Evolutionary conservation across 2,329 filamentous ascomycete genomes (phyloP), one percentile per base, ranked within the genome.

Genomic region (Blastomyces parvus): DNA sequence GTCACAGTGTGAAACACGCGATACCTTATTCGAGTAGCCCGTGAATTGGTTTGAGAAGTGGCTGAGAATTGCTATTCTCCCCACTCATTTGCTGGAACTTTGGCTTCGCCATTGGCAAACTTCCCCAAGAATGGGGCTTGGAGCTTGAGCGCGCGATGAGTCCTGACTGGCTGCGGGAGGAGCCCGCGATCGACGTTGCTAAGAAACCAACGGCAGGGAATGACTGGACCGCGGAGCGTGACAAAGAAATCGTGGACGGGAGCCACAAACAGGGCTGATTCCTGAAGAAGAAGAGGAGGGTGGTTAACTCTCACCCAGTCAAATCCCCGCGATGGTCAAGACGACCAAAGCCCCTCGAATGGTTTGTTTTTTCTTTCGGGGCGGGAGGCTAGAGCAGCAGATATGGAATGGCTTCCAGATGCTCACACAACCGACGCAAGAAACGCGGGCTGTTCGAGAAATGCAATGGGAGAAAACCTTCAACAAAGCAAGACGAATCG

Each of bases 131-230:
- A 46, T 17, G 14, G 14, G 57, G 57, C 57, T 59, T 59, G 38
- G 38, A 46, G 25, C 40, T n/a, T 25, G 33, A 38, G 8, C 22
- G 22, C 13, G 22, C 11, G 8, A 33, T 25, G 25, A 3, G 38
- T n/a, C 17, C 27, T 59, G 40, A 48, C 57, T 59, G 22, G 40
- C 42, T 30, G 57, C 57, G 57, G 57, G 57, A 46, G 57, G 22
- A 44, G 57, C 22, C 19, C 22, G 38, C 57, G 38, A 59, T 59
- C 57, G 57, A 46, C 57, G 40, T 25, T 59, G 9, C 57, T 40
- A 40, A 33, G 40, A 44, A 44, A 14, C 40, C 19, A 19, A 44
- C 27, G 57, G 57, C 57, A 44, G 40, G 57, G 57, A 14, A 46
- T 30, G 30, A 59, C 57, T 44, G 57, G 57, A 33, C n/a, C 19